Evolutionary conservation across 2,329 filamentous ascomycete species (phyloP), one percentile per base, ranked within the genome.

Genomic region (Immersiporthe knoxdaviesiana): DNA sequence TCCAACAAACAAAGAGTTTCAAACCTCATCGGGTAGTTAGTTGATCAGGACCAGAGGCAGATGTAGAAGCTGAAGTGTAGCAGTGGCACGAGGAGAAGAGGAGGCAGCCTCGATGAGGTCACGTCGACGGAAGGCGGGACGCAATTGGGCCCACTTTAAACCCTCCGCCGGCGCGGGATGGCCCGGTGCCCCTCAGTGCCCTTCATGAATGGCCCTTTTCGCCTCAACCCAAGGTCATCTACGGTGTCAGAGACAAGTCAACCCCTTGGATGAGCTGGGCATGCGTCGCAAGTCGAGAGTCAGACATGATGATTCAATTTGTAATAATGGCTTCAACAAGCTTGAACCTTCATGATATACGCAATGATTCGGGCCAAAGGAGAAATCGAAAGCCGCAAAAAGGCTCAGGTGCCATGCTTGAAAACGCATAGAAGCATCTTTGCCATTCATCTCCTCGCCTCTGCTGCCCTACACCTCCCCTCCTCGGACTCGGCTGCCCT

Each of bases 261-360:
- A n/a, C n/a, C n/a, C n/a, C n/a, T n/a, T n/a, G n/a, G n/a, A n/a
- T n/a, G n/a, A n/a, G n/a, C n/a, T n/a, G n/a, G 8, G 8, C 35
- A 35, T 35, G 35, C 35, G 8, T 35, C 35, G 4, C 35, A 35
- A 35, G 8, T 35, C 35, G 8, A 56, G 35, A 65, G 63, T 30
- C 50, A 27, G 18, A 18, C 47, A 35, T 24, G 14, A 56, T 56
- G 21, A 65, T 65, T 41, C 21, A 14, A 41, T 37, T 65, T 41
- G 50, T 56, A 30, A 41, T n/a, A 18, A 39, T 30, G 27, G 41
- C 24, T 24, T 21, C 56, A 24, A 37, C 56, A 37, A 37, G 32
- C 56, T 37, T 32, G 32, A 30, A 37, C 7, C 56, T 11, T 59
- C 32, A 37, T 65, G 47, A 39, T 56, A 65, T 44, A 56, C 63